A percentile compares a stretch with the other conserved stretches of the same genome.
Conservation (phyloP, 495 filamentous ascomycete species). For the Parachaetomium inaequale region DNA sequence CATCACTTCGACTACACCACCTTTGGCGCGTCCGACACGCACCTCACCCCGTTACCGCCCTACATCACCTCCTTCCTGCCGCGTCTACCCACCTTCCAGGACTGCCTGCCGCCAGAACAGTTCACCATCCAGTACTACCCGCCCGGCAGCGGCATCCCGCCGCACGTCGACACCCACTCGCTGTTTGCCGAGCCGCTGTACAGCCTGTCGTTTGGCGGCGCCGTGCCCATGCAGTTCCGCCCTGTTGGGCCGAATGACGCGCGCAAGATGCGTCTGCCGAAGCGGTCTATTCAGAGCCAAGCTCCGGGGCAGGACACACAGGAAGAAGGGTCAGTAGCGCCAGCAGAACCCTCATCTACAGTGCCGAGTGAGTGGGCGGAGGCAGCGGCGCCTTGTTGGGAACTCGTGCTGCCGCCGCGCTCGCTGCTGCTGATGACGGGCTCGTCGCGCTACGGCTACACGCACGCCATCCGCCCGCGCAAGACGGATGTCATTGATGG, state of each 20-base stretch:
- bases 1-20: slow-evolving; percentile 38
- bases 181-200: slow-evolving; percentile 35
- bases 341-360: no score
- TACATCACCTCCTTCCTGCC: slow-evolving; percentile 29
- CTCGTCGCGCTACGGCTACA: slow-evolving; percentile 31
- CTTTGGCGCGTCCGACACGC: slow-evolving; percentile 27
- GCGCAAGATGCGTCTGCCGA: slow-evolving; percentile 32
- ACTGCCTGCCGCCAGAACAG: slow-evolving; percentile 30
- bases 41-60: slow-evolving; percentile 25
- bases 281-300: slow-evolving; percentile 26
- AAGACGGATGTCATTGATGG: slow-evolving; percentile 32
- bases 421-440: slow-evolving; percentile 34
- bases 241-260: slow-evolving; percentile 32
- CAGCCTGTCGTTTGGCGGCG: slow-evolving; percentile 30
- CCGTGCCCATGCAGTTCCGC: slow-evolving; percentile 31
- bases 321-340: no score
- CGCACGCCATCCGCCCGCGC: slow-evolving; percentile 30
- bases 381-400: slow-evolving; percentile 24
- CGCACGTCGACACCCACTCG: slow-evolving; percentile 36
- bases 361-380: no score
- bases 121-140: slow-evolving; percentile 38
- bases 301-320: no score
- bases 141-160: slow-evolving; percentile 34
- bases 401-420: slow-evolving; percentile 27
- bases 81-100: slow-evolving; percentile 28